Percentiles rank a stretch among this genome's conserved stretches.
Conservation (phyloP, 345 rosid species). For the Acer yangbiense region DNA sequence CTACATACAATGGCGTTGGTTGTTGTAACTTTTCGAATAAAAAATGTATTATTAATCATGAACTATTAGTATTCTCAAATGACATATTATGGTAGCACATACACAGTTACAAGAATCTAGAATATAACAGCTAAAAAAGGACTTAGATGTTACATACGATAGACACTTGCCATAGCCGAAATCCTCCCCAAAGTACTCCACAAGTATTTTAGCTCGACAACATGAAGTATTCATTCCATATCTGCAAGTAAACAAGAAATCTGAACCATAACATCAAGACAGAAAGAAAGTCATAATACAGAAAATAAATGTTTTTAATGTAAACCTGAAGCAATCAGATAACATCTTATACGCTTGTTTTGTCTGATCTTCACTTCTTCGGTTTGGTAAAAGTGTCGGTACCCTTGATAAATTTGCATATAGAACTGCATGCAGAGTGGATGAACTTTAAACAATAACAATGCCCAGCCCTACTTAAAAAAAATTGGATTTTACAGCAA, state of each 20-base stretch:
- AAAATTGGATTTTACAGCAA: background rate
- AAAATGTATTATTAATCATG: background rate
- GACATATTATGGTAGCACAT: background rate
- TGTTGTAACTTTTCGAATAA: background rate
- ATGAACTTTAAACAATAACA: background rate
- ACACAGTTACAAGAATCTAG: background rate
- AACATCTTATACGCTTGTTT: conserved; percentile 76
- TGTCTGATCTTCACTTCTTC: conserved; percentile 74
- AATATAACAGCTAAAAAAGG: background rate
- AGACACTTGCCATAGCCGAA: conserved; percentile 61
- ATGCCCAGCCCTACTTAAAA: background rate
- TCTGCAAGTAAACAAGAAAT: conserved; percentile 40
- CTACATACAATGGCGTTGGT: conserved; percentile 37
- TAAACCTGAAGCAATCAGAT: conserved; percentile 76
- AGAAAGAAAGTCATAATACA: background rate
- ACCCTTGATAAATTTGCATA: conserved; percentile 66
- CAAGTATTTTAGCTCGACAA: conserved; percentile 80
- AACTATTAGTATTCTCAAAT: background rate
- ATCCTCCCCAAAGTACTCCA: conserved; percentile 84
- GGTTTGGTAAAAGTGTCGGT: conserved; percentile 77
- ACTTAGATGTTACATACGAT: conserved; percentile 41
- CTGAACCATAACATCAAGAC: conserved; percentile 4
- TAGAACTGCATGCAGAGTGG: conserved; percentile 45
- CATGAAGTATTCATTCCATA: conserved; percentile 84
- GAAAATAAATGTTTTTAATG: conserved; percentile 5